These are phyloP conservation scores for Epithemia pelagica DNA, from an alignment of 108 stramenopile genomes.

Conservation along the genomic window DNA sequence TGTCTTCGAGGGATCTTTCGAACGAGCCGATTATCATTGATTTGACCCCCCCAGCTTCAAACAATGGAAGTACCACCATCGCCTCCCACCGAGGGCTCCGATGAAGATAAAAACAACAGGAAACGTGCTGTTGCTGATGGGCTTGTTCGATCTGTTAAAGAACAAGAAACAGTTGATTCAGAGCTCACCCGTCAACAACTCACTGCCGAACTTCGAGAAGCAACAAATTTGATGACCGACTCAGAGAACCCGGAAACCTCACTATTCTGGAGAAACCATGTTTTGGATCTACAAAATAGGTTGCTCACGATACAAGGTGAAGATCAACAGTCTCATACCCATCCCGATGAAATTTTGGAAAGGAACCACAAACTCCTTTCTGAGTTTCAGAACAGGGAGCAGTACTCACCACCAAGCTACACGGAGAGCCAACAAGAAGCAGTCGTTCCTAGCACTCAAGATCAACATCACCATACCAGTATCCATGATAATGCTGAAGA, in stretches of 20 bases:
- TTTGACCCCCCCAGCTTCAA: too few species aligned
- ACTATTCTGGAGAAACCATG: slow-evolving; percentile 69
- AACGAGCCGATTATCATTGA: slow-evolving; percentile 4
- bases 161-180: slow-evolving; percentile 11
- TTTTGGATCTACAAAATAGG: slow-evolving; percentile 51
- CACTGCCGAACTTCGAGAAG: slow-evolving; percentile 64
- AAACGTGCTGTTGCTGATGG: background rate
- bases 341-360: too few species aligned
- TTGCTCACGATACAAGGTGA: slow-evolving; percentile 32
- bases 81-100: too few species aligned
- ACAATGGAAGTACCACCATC: too few species aligned
- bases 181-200: slow-evolving; percentile 59
- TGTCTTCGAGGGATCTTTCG: slow-evolving; percentile 30
- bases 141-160: slow-evolving; percentile 2
- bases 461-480: background rate
- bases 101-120: too few species aligned
- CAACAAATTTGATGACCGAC: slow-evolving; percentile 55
- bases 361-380: background rate
- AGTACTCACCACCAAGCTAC: background rate
- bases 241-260: slow-evolving; percentile 66
- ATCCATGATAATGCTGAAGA: background rate
- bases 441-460: background rate
- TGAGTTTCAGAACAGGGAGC: background rate
- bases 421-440: background rate
- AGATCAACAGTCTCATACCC: background rate